phyloP scores from a whole-genome alignment of 805 yeast genomes.

The Yamadazyma insecticola region DNA sequence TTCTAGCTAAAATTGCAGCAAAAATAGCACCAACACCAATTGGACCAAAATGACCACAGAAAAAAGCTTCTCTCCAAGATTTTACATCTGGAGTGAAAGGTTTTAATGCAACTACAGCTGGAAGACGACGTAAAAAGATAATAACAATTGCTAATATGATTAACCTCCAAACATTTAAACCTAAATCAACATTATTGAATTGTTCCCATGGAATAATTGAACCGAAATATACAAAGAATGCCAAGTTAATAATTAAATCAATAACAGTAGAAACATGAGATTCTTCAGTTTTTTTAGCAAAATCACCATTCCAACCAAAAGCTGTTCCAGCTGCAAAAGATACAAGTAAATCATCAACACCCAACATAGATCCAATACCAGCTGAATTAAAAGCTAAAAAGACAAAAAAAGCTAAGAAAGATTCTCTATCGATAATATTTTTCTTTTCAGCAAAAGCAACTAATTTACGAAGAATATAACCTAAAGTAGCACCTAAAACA shows the following conservation, averaged over 20 bases:
- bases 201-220: constrained; percentile 86
- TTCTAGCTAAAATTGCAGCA: constrained; percentile 75
- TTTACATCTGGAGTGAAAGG: constrained; percentile 83
- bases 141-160: constrained; percentile 70
- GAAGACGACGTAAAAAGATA: constrained; percentile 73
- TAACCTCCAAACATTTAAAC: constrained; percentile 75
- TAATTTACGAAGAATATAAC: constrained; percentile 63
- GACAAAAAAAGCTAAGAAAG: constrained; percentile 79
- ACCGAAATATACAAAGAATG: constrained; percentile 87
- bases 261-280: constrained; percentile 87
- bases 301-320: constrained; percentile 92
- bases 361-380: constrained; percentile 83
- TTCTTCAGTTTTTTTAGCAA: constrained; percentile 76
- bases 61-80: constrained; percentile 89
- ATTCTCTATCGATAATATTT: constrained; percentile 78
- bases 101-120: constrained; percentile 70
- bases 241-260: constrained; percentile 74
- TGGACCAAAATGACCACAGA: constrained; percentile 95
- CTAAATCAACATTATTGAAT: constrained; percentile 58
- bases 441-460: constrained; percentile 69
- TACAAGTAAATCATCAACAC: constrained; percentile 83
- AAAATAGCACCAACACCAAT: constrained; percentile 93
- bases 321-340: constrained; percentile 93
- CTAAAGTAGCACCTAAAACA: constrained; percentile 66
- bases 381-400: constrained; percentile 81